Percentiles rank a stretch among this genome's conserved stretches.
Evolutionary conservation across 768 basidiomycete genomes (phyloP).

Genomic region (Paxillus involutus): DNA sequence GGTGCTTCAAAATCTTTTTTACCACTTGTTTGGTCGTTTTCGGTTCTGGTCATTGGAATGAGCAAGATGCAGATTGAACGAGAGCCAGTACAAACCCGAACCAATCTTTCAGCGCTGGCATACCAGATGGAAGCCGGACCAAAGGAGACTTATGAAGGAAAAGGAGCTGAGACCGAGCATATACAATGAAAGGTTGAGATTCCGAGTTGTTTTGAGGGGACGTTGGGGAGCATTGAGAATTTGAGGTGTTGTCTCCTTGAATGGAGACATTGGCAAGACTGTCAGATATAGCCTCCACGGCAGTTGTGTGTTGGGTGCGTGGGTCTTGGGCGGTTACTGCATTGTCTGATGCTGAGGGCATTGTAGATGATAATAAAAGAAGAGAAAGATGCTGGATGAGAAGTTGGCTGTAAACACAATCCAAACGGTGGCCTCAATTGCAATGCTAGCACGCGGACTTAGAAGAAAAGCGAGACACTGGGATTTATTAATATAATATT

Average conservation of each 20-base stretch:
- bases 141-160: conserved; percentile 72
- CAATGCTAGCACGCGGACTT: conserved; percentile 12
- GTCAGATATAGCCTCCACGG: conserved; percentile 30
- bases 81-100: conserved; percentile 64
- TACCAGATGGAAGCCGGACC: conserved; percentile 65
- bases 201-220: conserved; percentile 20
- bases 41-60: conserved; percentile 38
- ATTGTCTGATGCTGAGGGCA: conserved; percentile 31
- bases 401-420: background rate
- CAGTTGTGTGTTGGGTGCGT: conserved; percentile 9
- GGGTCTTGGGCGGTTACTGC: background rate
- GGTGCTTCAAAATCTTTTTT: conserved; percentile 64
- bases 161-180: conserved; percentile 70
- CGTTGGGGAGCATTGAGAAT: conserved; percentile 6
- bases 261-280: conserved; percentile 34
- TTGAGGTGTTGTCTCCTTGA: conserved; percentile 14
- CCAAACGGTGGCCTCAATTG: conserved; percentile 6
- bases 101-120: conserved; percentile 86
- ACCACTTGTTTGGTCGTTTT: conserved; percentile 42
- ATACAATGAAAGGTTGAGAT: conserved; percentile 54
- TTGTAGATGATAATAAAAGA: conserved; percentile 21
- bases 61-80: conserved; percentile 15
- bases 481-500: background rate
- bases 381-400: conserved; percentile 5
- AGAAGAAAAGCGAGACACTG: conserved; percentile 18